Conservation (phyloP, 192 early-diverging fungal species). For the Nowakowskiella sp. region DNA sequence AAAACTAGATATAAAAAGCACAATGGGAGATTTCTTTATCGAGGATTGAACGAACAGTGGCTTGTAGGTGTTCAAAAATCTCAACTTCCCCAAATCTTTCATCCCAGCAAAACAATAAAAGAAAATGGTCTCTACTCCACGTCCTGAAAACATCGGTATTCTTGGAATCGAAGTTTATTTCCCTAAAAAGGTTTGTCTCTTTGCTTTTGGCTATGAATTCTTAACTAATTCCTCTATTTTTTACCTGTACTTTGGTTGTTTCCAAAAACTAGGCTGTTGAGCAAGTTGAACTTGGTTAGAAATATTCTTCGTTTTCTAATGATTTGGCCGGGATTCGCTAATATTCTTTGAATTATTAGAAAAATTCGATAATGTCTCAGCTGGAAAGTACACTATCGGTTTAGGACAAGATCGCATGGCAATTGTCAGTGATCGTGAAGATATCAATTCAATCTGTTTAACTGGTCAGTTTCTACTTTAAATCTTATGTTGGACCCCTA, state of each 20-base stretch:
- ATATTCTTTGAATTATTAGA: conserved; percentile 40
- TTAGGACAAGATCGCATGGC: conserved; percentile 94
- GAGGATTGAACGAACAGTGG: too few species aligned
- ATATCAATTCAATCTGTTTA: conserved; percentile 80
- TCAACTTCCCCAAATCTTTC: too few species aligned
- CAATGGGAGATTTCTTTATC: too few species aligned
- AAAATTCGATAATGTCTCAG: conserved; percentile 81
- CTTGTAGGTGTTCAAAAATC: too few species aligned
- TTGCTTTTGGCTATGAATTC: conserved; percentile 3
- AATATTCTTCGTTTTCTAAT: conserved; percentile 10
- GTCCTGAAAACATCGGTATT: conserved; percentile 47
- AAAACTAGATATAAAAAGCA: too few species aligned
- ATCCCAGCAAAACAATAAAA: too few species aligned
- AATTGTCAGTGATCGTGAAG: conserved; percentile 92
- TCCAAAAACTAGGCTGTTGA: conserved; percentile 41
- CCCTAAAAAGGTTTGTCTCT: conserved; percentile 35
- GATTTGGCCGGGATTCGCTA: neutral
- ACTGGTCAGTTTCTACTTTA: conserved; percentile 50
- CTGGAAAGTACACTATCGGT: conserved; percentile 98
- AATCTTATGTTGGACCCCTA: conserved; percentile 12
- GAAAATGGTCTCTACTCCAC: too few species aligned
- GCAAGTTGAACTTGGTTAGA: conserved; percentile 35
- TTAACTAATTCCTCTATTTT: conserved; percentile 1
- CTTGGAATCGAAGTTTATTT: conserved; percentile 42
- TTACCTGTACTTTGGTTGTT: neutral